Conservation (phyloP, 495 filamentous ascomycete species). For the Neurospora terricola region DNA sequence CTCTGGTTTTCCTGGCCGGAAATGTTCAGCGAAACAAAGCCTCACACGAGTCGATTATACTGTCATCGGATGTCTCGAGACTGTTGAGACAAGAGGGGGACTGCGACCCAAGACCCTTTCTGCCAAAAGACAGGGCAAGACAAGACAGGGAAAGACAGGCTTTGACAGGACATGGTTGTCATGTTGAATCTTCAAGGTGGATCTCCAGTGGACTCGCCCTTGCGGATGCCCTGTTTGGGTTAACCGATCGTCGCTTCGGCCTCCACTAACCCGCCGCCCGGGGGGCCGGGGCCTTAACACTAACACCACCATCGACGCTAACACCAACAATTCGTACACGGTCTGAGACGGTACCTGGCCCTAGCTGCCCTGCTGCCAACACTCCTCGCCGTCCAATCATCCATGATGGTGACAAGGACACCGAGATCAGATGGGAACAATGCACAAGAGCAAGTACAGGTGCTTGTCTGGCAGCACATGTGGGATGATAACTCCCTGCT, state of each 20-base stretch:
- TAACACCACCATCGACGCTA: neutral
- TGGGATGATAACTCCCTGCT: neutral
- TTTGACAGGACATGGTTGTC: neutral
- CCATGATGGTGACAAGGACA: neutral
- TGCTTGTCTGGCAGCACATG: neutral
- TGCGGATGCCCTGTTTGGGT: neutral
- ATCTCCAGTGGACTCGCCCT: neutral
- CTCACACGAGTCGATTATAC: neutral
- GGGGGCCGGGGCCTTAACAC: neutral
- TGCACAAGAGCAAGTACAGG: neutral
- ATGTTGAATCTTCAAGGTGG: neutral
- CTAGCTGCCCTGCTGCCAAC: neutral
- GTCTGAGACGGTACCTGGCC: neutral
- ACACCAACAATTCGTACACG: neutral
- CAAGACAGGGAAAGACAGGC: neutral
- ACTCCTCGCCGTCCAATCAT: neutral
- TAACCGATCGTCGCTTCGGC: neutral
- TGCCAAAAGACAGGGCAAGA: neutral
- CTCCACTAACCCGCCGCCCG: neutral
- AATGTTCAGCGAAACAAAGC: neutral
- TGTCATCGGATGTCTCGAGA: neutral
- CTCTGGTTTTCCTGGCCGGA: neutral
- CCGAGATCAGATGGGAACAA: neutral
- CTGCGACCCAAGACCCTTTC: neutral
- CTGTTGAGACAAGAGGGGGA: neutral